phyloP scores from a whole-genome alignment of 495 filamentous ascomycete species.

The Cairneyella variabilis region DNA sequence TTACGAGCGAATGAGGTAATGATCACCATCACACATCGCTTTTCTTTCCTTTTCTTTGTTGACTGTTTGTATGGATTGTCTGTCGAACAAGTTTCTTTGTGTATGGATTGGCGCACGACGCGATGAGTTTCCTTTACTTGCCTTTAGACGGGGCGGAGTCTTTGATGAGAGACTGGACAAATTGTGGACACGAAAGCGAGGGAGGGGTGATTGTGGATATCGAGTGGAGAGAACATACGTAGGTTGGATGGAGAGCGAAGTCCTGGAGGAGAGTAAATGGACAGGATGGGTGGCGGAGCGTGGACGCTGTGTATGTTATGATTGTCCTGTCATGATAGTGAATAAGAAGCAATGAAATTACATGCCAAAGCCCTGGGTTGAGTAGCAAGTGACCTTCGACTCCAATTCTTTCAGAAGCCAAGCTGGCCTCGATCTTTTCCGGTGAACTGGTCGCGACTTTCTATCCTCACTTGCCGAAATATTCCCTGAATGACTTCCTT shows the following conservation, averaged over 20 bases:
- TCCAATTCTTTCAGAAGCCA: too few species aligned
- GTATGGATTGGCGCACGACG: background rate
- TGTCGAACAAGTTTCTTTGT: background rate
- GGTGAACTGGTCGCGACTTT: too few species aligned
- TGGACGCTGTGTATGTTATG: background rate
- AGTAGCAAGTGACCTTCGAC: too few species aligned
- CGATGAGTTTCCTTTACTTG: background rate
- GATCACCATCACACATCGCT: background rate
- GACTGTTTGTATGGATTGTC: background rate
- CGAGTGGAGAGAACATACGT: too few species aligned
- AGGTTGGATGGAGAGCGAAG: too few species aligned
- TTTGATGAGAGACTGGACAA: background rate
- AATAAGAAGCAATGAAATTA: too few species aligned
- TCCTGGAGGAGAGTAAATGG: too few species aligned
- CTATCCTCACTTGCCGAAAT: too few species aligned
- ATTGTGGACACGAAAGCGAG: background rate
- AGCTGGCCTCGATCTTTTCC: too few species aligned
- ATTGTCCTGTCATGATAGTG: background rate
- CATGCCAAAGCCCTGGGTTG: too few species aligned
- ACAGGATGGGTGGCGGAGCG: background rate
- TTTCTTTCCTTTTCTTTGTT: background rate
- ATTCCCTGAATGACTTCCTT: too few species aligned
- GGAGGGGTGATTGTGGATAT: background rate
- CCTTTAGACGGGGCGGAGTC: background rate
- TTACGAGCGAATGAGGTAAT: background rate